Base-by-base conservation (phyloP, 345 rosid species). In the Punica granatum region DNA sequence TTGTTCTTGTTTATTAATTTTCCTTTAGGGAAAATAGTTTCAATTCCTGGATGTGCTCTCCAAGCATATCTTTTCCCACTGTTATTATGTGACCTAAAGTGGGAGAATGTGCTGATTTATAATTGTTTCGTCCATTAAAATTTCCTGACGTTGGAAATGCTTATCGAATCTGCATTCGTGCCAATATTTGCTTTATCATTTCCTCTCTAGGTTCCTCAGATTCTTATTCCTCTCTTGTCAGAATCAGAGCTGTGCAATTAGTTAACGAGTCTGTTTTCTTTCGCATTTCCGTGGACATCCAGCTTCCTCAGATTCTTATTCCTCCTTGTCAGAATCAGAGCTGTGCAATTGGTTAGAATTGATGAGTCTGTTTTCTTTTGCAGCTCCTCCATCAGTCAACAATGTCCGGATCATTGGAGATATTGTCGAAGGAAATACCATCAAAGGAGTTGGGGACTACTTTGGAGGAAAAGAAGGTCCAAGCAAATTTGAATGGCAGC, bases 381-480 rank as follows among this genome's bases (percentile, higher is more conserved):
- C 96, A 93, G 98, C 98, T 72, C 83, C 92, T 79, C 98, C 98
- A 67, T 88, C 97, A 21, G 94, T 87, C 61, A 75, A 76, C 69
- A 82, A 89, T 82, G 90, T 90, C 54, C 80, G 61, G 69, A 87
- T 93, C 71, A 36, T 79, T 79, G 98, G 98, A 79, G 96, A 88
- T 75, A 68, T 75, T 70, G 83, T 93, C 71, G 98, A 93, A 86
- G 96, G 92, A 70, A 78, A 74, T 79, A 46, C 77, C 59, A 70
- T 93, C 63, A 90, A 84, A 81, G 97, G 97, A 65, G 83, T 73
- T 73, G 98, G 96, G 49, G 80, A 86, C 70, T 93, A 93, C 85
- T 93, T 93, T 80, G 98, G 98, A 62, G 98, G 98, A 74, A 82
- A 76, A 84, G 98, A 93, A 74, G 97, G 98, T 72, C 98, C 98